These are phyloP conservation scores for Centella asiatica DNA, from an alignment of 129 eudicot genomes.

Conservation along the genomic window DNA sequence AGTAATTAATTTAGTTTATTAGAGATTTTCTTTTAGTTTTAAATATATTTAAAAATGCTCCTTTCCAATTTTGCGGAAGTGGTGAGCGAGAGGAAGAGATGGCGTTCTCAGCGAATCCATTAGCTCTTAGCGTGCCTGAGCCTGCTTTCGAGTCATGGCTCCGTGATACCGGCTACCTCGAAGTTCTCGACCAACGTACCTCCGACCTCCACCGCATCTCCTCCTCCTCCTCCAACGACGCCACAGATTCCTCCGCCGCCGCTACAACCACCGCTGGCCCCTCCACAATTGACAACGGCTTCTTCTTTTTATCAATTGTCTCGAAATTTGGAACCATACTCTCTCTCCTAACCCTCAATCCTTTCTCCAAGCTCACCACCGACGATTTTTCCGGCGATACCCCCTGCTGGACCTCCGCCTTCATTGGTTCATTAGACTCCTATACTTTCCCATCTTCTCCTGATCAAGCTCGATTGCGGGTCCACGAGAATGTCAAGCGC, in stretches of 20 bases:
- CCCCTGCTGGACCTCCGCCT: constrained; percentile 70
- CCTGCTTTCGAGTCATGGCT: constrained; percentile 91
- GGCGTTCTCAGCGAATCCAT: constrained; percentile 77
- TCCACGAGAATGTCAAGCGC: constrained; percentile 78
- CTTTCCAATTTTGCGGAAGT: too few species aligned
- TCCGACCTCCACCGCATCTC: constrained; percentile 80
- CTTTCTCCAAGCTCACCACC: constrained; percentile 65
- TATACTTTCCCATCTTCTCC: constrained; percentile 75
- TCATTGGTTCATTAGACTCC: constrained; percentile 51
- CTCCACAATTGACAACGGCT: constrained; percentile 22
- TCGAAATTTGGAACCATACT: constrained; percentile 49
- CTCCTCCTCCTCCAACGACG: constrained; percentile 28
- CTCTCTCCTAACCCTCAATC: constrained; percentile 69
- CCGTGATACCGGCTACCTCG: constrained; percentile 89
- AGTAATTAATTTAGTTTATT: too few species aligned
- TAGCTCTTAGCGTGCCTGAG: constrained; percentile 87
- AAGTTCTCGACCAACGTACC: constrained; percentile 81
- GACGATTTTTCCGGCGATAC: constrained; percentile 62
- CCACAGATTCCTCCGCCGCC: constrained; percentile 22
- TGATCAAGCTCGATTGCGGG: constrained; percentile 68
- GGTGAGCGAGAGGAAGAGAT: constrained; percentile 13
- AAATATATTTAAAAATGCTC: too few species aligned
- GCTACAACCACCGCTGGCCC: constrained; percentile 26
- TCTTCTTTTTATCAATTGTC: constrained; percentile 19
- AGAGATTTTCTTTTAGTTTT: background rate